Evolutionary conservation across 371 early-diverging fungal species (phyloP), one percentile per base, ranked within the genome.

Genomic region (Mortierella sp.): DNA sequence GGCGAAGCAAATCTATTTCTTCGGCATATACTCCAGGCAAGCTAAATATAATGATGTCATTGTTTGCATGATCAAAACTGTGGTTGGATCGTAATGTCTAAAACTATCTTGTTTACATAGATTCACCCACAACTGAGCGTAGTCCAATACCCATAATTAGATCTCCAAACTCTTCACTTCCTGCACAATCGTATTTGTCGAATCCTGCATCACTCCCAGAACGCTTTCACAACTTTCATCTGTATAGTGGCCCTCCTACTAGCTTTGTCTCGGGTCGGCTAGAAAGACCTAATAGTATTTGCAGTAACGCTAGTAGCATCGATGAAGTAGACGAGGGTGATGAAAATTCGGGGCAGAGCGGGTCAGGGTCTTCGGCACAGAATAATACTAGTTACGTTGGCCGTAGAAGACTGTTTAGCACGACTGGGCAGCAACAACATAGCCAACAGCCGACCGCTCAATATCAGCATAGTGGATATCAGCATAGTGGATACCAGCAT

Each of bases 1-100:
- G 73, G 47, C 72, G 79, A 50, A 73, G 79, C 61, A 79, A 79
- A 45, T 79, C 73, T n/a, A 73, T 74, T 45, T 59, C 74, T 24
- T 70, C 75, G 16, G 38, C 69, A 3, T 55, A 74, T 48, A 67
- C 75, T 33, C 74, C 72, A 71, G 80, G 80, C 65, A 74, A 33
- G 41, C 6, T 10, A 24, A 24, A 60, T 36, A 45, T 62, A 40
- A 32, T 16, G 4, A 33, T 43, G 28, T 45, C 21, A 38, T 6
- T 43, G 4, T 38, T 60, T 7, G 13, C 62, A 45, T 58, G 19
- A 53, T 53, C 10, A 6, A 1, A 50, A 19, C 50, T 19, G 2
- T 50, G 50, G 28, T 28, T 28, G 28, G 28, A 28, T 28, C 28
- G 28, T 28, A 28, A 1, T 28, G 55, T 10, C 55, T 55, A 28